phyloP scores from a whole-genome alignment of 495 filamentous ascomycete species.

The Annulohypoxylon moriforme region DNA sequence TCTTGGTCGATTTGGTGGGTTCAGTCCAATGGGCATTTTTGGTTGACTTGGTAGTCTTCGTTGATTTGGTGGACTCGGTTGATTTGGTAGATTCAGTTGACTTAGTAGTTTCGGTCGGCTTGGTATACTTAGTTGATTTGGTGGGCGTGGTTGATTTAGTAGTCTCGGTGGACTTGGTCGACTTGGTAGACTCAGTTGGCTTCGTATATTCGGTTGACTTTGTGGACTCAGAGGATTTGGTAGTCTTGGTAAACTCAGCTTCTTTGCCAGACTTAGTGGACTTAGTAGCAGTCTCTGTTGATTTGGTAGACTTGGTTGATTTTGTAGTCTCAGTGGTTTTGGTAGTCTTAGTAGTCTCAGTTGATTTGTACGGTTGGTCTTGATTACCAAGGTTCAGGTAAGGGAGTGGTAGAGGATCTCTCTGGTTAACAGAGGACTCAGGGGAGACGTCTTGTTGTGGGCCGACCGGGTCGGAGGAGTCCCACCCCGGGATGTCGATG shows the following conservation, averaged over 20 bases:
- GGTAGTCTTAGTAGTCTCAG: neutral
- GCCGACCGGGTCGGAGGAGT: neutral
- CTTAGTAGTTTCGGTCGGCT: neutral
- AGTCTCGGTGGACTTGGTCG: neutral
- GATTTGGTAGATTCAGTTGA: neutral
- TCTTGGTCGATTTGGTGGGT: neutral
- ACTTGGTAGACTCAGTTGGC: too few species aligned
- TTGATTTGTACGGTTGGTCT: neutral
- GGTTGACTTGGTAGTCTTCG: neutral
- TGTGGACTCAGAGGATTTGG: too few species aligned
- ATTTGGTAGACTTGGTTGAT: too few species aligned
- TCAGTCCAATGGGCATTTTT: neutral
- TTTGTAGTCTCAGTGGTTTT: too few species aligned
- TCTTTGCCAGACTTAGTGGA: too few species aligned
- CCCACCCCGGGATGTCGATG: constrained; percentile 6
- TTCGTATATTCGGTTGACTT: too few species aligned
- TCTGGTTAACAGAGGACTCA: neutral
- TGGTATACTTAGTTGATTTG: neutral
- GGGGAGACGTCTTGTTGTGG: neutral
- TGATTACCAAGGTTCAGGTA: neutral
- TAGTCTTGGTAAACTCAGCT: too few species aligned
- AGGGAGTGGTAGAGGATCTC: neutral
- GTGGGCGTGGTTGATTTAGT: neutral
- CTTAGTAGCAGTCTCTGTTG: too few species aligned
- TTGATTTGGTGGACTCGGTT: neutral